Conservation (phyloP, 1,139 yeast species). For the Pneumocystis canis region DNA sequence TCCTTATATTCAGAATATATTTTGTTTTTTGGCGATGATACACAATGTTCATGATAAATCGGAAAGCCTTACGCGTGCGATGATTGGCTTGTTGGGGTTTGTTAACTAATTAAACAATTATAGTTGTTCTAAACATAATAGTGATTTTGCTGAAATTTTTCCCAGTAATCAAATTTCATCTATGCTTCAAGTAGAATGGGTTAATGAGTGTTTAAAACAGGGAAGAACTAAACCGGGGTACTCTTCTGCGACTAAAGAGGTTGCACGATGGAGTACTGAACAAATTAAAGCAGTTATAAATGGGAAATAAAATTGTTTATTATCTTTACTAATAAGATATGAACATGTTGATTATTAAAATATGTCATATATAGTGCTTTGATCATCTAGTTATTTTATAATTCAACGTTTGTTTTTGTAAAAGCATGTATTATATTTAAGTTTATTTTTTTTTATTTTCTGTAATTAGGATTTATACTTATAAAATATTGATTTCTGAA, state of each 20-base stretch:
- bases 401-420: not conserved
- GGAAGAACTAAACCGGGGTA: conserved; percentile 12
- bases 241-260: conserved; percentile 12
- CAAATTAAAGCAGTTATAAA: conserved; percentile 6
- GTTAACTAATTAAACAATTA: not conserved
- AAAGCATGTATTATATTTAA: not conserved
- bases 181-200: conserved; percentile 12
- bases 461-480: not conserved
- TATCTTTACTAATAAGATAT: not conserved
- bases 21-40: conserved; percentile 49
- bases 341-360: not conserved
- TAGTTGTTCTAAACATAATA: not conserved
- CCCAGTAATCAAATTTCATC: conserved; percentile 12
- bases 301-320: not conserved
- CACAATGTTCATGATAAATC: conserved; percentile 33
- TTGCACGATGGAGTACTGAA: conserved; percentile 16
- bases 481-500: not conserved
- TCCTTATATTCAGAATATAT: conserved; percentile 54
- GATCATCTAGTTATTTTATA: not conserved
- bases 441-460: not conserved
- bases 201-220: conserved; percentile 9
- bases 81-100: conserved; percentile 11
- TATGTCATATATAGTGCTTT: not conserved
- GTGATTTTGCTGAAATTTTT: conserved; percentile 14
- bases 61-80: conserved; percentile 9